phyloP scores from a whole-genome alignment of 208 protist genomes.

The Phytomonas sp. region DNA sequence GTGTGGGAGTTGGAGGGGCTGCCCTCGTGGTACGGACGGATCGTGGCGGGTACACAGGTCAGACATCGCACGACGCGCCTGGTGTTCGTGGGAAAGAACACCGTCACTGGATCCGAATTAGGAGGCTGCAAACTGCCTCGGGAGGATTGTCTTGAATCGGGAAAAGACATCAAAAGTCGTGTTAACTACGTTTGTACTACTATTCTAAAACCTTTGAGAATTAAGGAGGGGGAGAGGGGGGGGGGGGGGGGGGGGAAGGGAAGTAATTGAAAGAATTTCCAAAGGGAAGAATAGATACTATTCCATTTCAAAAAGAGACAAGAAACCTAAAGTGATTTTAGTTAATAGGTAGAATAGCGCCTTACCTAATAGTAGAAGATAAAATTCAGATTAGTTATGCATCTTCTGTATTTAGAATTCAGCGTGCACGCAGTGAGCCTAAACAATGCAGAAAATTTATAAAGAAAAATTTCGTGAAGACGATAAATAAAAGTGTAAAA shows the following conservation, averaged over 20 bases:
- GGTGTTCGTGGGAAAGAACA: background rate
- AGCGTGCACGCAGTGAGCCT: background rate
- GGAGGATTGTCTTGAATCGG: background rate
- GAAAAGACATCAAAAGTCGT: background rate
- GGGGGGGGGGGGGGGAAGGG: background rate
- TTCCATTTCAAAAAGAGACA: background rate
- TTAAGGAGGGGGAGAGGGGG: too few species aligned
- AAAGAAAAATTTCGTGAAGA: constrained; percentile 14
- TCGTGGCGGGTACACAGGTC: background rate
- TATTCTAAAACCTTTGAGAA: too few species aligned
- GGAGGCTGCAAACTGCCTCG: background rate
- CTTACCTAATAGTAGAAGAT: background rate
- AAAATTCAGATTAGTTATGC: background rate
- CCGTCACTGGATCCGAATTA: background rate
- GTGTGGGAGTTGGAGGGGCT: background rate
- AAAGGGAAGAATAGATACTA: background rate
- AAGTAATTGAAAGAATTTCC: background rate
- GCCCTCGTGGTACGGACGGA: background rate
- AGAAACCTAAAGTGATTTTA: background rate
- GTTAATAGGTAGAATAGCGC: background rate
- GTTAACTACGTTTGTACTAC: too few species aligned
- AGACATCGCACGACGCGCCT: background rate
- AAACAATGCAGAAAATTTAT: constrained; percentile 5
- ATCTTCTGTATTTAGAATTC: constrained; percentile 12
- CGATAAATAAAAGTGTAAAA: background rate